Evolutionary conservation across 2,329 filamentous ascomycete species (phyloP), one percentile per base, ranked within the genome.

Genomic region (Periconia digitata): DNA sequence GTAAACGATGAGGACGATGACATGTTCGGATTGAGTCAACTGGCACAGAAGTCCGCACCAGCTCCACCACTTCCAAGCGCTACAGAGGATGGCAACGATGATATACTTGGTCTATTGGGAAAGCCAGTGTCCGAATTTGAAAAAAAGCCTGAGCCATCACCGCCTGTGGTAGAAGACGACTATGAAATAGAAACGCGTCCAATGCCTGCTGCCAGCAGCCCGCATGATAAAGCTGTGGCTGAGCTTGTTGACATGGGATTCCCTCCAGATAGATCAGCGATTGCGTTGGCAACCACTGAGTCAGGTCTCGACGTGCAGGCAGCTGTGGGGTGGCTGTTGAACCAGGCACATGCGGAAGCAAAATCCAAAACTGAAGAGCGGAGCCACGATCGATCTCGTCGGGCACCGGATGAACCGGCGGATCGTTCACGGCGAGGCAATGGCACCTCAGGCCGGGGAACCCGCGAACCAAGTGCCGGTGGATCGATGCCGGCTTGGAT

Each of bases 221-320:
- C 83, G 1, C 85, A 87, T 49, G 90, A 96, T 63, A 84, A 82
- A 57, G 89, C 91, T 8, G 83, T 97, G 21, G 90, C 89, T 8
- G 90, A 97, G 67, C 76, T 99, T 21, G 85, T 96, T 3, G 92
- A 96, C 58, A 97, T 97, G 83, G 94, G 94, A 0, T 99, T 99
- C 60, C 85, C 90, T 0, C 81, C 85, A 0, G 89, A 95, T 49
- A 90, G 91, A 62, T 87, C 94, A n/a, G 81, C 82, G 45, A 79
- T 86, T 53, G 94, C 91, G 5, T 73, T 99, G 35, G 84, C 85
- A 10, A 87, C 90, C 62, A 96, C 89, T 24, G 87, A 90, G 3
- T 85, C 85, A 3, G 89, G 90, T 2, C 74, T 85, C 1, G 87
- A 96, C 65, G 84, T 96, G 8, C 90, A 96, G 69, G 86, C 85